phyloP scores from a whole-genome alignment of 2,329 filamentous ascomycete genomes.

The Botrytis elliptica region DNA sequence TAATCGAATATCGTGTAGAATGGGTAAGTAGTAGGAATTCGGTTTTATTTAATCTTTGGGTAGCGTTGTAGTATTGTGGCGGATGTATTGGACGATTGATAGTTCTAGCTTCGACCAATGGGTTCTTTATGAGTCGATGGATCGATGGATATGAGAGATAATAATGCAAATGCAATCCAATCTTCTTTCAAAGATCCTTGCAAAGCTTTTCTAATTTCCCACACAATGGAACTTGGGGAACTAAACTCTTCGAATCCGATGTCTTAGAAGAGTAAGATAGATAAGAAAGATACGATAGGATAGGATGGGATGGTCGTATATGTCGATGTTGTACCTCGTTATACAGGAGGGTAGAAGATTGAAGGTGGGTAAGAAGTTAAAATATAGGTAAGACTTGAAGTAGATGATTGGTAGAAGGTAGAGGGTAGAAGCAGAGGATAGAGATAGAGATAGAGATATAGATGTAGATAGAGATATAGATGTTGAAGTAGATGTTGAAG shows the following conservation, averaged over 20 bases:
- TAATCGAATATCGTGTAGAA: background rate
- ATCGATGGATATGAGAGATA: background rate
- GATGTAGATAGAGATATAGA: background rate
- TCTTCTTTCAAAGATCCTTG: background rate
- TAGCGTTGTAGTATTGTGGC: background rate
- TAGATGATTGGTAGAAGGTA: background rate
- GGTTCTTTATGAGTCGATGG: background rate
- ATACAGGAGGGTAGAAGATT: background rate
- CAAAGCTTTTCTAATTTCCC: background rate
- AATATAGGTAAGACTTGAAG: background rate
- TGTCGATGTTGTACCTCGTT: background rate
- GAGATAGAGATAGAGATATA: background rate
- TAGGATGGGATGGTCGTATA: background rate
- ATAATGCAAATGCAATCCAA: constrained; percentile 6
- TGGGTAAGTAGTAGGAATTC: background rate
- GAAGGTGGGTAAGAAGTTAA: background rate
- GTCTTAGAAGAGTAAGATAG: constrained; percentile 1
- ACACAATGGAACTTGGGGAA: background rate
- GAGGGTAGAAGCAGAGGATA: background rate
- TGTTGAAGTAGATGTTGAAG: too few relatives aligned
- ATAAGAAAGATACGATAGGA: background rate
- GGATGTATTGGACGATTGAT: background rate
- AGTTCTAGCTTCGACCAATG: background rate
- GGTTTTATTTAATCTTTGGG: background rate
- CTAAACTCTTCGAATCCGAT: background rate